Evolutionary conservation across 139 green algal genomes (phyloP).

Genomic region (Tetradesmus obliquus): DNA sequence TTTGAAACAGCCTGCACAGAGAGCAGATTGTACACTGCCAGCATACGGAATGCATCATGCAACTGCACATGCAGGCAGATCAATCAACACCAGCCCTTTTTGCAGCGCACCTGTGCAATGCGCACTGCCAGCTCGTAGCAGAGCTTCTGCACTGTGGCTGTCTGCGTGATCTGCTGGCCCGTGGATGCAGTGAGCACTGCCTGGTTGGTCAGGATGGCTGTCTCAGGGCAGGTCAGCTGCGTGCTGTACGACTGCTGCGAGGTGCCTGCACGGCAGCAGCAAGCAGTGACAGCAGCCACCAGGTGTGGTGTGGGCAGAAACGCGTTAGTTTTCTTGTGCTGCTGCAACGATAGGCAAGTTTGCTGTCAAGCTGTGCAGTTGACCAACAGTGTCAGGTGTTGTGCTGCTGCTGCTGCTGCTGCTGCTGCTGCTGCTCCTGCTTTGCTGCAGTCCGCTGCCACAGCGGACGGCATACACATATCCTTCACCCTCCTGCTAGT

Average conservation of each 20-base stretch:
- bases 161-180: constrained; percentile 39
- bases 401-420: not conserved
- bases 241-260: constrained; percentile 43
- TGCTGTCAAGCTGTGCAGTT: no score
- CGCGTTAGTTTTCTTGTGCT: not conserved
- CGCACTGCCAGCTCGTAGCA: constrained; percentile 45
- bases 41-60: no score
- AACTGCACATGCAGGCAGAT: no score
- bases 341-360: no score
- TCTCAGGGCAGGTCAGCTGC: constrained; percentile 28
- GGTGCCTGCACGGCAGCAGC: not conserved
- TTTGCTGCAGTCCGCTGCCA: no score
- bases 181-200: constrained; percentile 35
- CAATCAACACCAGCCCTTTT: not conserved
- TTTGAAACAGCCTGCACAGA: no score
- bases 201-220: constrained; percentile 31
- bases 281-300: not conserved
- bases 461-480: no score
- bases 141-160: constrained; percentile 47
- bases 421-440: not conserved
- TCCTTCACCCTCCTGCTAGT: no score
- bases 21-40: no score
- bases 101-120: constrained; percentile 1
- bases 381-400: no score
- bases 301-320: not conserved